Percentiles rank a stretch among this genome's conserved stretches.
Conservation (phyloP, 805 yeast genomes). For the Maudiozyma bulderi region DNA sequence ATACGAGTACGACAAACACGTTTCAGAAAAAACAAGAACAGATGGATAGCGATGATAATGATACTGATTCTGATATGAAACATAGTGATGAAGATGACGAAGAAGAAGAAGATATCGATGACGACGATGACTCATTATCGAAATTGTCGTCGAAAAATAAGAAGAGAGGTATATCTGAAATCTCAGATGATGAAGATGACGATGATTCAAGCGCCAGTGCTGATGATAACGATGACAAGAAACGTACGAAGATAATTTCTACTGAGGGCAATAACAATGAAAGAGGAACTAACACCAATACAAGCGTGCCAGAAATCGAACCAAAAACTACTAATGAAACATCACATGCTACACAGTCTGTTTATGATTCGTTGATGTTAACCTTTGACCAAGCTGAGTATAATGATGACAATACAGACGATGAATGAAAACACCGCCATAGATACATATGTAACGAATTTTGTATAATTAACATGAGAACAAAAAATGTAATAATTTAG, state of each 20-base stretch:
- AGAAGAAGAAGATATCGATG: neutral
- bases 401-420: too few relatives aligned
- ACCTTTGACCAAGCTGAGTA: neutral
- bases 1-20: neutral
- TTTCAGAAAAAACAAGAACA: neutral
- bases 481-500: too few relatives aligned
- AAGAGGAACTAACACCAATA: too few relatives aligned
- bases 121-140: neutral
- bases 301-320: too few relatives aligned
- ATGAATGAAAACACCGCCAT: too few relatives aligned
- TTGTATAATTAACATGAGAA: too few relatives aligned
- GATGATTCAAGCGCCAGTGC: neutral
- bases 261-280: too few relatives aligned
- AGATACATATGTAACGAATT: too few relatives aligned
- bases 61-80: neutral
- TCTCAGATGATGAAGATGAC: conserved; percentile 1
- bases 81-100: neutral
- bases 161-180: neutral
- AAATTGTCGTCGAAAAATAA: conserved; percentile 2
- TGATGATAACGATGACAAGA: neutral
- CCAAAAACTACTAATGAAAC: too few relatives aligned
- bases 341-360: too few relatives aligned
- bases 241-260: too few relatives aligned
- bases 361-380: neutral
- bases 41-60: neutral